phyloP scores from a whole-genome alignment of 31 red algal genomes.

The Asparagopsis taxiformis region DNA sequence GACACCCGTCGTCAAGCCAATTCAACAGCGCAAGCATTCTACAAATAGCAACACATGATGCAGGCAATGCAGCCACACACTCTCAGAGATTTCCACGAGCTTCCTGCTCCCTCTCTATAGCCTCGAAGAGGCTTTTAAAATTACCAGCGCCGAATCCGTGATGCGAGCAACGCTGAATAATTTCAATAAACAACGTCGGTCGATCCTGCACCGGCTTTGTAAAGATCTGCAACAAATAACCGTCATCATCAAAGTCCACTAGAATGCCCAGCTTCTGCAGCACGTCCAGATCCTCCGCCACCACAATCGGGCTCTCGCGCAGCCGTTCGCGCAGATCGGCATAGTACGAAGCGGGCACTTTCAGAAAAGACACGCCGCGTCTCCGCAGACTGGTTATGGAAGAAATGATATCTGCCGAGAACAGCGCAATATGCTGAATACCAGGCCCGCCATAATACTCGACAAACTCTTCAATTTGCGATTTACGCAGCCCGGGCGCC shows the following conservation, averaged over 20 bases:
- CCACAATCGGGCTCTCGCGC: conserved; percentile 17
- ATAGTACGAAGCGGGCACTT: conserved; percentile 88
- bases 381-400: conserved; percentile 65
- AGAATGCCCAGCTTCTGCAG: conserved; percentile 87
- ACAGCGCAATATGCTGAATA: conserved; percentile 95
- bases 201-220: conserved; percentile 82
- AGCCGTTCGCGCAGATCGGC: conserved; percentile 71
- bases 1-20: too few species aligned
- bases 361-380: conserved; percentile 87
- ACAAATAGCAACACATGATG: too few species aligned
- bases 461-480: conserved; percentile 94
- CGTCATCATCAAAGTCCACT: conserved; percentile 93
- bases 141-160: conserved; percentile 94
- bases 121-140: conserved; percentile 97
- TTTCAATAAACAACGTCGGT: conserved; percentile 95
- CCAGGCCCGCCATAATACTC: conserved; percentile 97
- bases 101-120: conserved; percentile 95
- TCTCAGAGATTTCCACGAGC: conserved; percentile 80
- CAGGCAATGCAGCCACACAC: too few species aligned
- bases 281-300: conserved; percentile 74
- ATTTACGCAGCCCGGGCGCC: conserved; percentile 71
- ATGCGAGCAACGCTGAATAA: conserved; percentile 85
- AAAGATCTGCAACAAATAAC: conserved; percentile 98
- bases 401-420: conserved; percentile 78
- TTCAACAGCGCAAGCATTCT: too few species aligned